Percentiles rank a stretch among this genome's conserved stretches.
phyloP scores from a whole-genome alignment of 148 eudicot genomes.

The Camellia granthamiana region DNA sequence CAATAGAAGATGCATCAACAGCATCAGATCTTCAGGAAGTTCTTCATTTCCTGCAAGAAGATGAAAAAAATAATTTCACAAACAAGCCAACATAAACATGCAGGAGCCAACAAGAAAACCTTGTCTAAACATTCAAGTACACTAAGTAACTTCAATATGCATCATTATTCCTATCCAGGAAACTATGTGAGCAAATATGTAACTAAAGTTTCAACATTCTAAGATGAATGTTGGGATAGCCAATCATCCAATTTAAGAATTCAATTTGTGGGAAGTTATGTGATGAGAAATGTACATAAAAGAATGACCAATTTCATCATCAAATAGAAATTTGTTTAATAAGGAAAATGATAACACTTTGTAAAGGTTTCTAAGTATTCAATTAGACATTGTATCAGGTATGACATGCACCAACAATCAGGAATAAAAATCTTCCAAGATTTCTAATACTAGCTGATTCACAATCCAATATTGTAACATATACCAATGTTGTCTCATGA shows the following conservation, averaged over 20 bases:
- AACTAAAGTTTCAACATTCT: background rate
- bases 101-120: background rate
- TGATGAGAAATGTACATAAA: background rate
- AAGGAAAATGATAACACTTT: background rate
- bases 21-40: slow-evolving; percentile 63
- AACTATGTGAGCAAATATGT: background rate
- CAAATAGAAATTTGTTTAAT: background rate
- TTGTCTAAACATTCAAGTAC: background rate
- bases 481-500: background rate
- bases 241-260: background rate
- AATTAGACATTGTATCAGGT: background rate
- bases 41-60: slow-evolving; percentile 74
- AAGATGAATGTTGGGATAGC: background rate
- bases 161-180: background rate
- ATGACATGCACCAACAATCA: background rate
- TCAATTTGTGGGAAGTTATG: background rate
- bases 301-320: background rate
- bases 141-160: background rate
- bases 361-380: background rate
- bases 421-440: background rate
- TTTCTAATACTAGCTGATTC: background rate
- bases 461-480: background rate
- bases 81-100: slow-evolving; percentile 11
- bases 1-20: slow-evolving; percentile 49
- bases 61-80: slow-evolving; percentile 8